A percentile compares a stretch with the other conserved stretches of the same genome.
Evolutionary conservation across 805 yeast genomes (phyloP).

Genomic region (Kockiozyma suomiensis): DNA sequence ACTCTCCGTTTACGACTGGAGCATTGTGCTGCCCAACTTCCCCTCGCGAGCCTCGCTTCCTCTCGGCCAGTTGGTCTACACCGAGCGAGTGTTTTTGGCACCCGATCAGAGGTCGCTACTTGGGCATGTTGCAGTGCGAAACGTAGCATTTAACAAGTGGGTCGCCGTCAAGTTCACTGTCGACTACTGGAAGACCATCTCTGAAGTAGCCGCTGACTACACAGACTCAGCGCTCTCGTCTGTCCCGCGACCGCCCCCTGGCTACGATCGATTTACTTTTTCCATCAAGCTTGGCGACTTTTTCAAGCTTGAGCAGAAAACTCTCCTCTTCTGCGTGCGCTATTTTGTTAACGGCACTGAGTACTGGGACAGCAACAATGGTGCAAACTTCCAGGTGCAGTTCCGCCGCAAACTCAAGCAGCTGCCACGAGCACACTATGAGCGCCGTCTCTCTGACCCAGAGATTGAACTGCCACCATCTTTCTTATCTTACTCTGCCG

Average conservation of each 20-base stretch:
- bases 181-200: conserved; percentile 76
- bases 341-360: conserved; percentile 55
- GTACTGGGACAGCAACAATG: conserved; percentile 77
- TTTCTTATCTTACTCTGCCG: background rate
- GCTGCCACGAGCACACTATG: background rate
- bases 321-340: conserved; percentile 59
- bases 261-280: conserved; percentile 69
- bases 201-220: conserved; percentile 67
- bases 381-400: conserved; percentile 59
- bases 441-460: conserved; percentile 22
- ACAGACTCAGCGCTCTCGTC: conserved; percentile 41
- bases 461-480: conserved; percentile 15
- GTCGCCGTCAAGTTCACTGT: conserved; percentile 74
- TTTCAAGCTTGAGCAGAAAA: conserved; percentile 40
- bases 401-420: conserved; percentile 40
- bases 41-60: conserved; percentile 18
- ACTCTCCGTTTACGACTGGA: conserved; percentile 39
- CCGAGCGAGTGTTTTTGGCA: conserved; percentile 65
- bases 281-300: conserved; percentile 49
- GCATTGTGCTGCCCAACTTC: conserved; percentile 42
- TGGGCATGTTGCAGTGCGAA: conserved; percentile 80
- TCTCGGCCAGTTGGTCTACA: conserved; percentile 49
- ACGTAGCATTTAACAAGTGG: conserved; percentile 66
- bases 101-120: conserved; percentile 59
- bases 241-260: conserved; percentile 39